Evolutionary conservation across 345 rosid genomes (phyloP), one percentile per base, ranked within the genome.

Genomic region (Arabidopsis thaliana): DNA sequence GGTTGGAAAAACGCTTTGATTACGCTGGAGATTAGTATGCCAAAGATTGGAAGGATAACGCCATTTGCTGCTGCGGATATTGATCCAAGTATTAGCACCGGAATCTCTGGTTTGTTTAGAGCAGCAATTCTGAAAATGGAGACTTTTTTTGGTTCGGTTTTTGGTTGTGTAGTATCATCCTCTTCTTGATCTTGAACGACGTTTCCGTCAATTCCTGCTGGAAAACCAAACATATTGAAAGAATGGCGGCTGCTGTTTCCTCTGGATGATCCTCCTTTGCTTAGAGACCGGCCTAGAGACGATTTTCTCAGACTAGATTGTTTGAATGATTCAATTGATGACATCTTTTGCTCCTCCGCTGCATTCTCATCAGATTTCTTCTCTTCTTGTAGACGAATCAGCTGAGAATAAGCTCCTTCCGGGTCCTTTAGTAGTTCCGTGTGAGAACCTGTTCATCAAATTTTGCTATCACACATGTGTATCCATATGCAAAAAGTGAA

Each of bases 61-160:
- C 98, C 97, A 9, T 80, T 83, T 67, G 77, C 50, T 25, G 79
- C 70, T 5, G 96, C 90, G 0, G 87, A 65, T 32, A 89, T 70
- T 4, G 88, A 37, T 45, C 98, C 98, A 6, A 81, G 52, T 50
- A 88, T 14, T 41, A 93, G 82, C 24, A 83, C 83, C 0, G 91
- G 93, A 56, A 88, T 69, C 83, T 93, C 98, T 49, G 94, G 97
- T 81, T 85, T 91, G 81, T 93, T 93, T 22, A 91, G 94, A 74
- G 72, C 65, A 2, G 90, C 90, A n/a, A 93, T 87, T 24, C 96
- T 87, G 2, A 65, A 52, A 2, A 91, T 4, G 0, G 97, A 72
- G 46, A 86, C 94, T 41, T 78, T 74, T 3, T 84, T 85, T 38
- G 66, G 50, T 24, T 42, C 10, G 1, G 61, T 41, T 52, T 59